Base-by-base conservation (phyloP, 2,329 filamentous ascomycete genomes). In the Pseudogymnoascus sp. region DNA sequence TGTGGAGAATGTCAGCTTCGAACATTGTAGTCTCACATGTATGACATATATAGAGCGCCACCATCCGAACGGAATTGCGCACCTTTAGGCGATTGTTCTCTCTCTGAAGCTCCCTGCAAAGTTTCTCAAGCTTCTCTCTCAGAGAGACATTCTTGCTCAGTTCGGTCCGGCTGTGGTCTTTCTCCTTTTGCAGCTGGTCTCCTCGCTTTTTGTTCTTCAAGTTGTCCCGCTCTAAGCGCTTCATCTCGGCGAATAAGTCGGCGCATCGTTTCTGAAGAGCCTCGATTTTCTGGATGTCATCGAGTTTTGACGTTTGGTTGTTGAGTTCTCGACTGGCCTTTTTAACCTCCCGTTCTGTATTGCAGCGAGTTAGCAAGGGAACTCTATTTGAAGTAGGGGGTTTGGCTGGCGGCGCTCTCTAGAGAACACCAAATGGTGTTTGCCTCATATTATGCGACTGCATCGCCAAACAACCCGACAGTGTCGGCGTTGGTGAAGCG, bases 81-180 rank as follows among this genome's bases (percentile, higher is more conserved):
- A 94, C 90, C 86, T 97, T 97, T 65, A 99, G 84, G 75, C 95
- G 95, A 75, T 97, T 97, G 73, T 99, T 99, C 71, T 99, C 94
- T 68, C 92, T 89, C 62, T 95, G 94, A 60, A 99, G 80, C 73
- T 99, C 94, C 60, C 94, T 81, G 68, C 92, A 96, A 30, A 99
- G 79, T 72, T 97, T 99, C 74, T 99, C 94, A 48, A 99, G 78
- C 75, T 97, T 97, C 72, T 97, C 92, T 73, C 95, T 96, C 71
- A 97, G 83, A 1, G 86, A 88, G 18, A 89, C 86, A 19, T 92
- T 92, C 75, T 96, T 96, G 75, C 85, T 92, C 60, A 96, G 79
- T 72, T 99, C 94, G 52, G 86, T 88, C 67, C 91, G 85, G 61
- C 88, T 88, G 66, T 89, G 85, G 71, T 99, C 94, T 73, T 95